A percentile compares a stretch with the other conserved stretches of the same genome.
phyloP scores from a whole-genome alignment of 495 filamentous ascomycete species.

The Stereocaulon alpinum region DNA sequence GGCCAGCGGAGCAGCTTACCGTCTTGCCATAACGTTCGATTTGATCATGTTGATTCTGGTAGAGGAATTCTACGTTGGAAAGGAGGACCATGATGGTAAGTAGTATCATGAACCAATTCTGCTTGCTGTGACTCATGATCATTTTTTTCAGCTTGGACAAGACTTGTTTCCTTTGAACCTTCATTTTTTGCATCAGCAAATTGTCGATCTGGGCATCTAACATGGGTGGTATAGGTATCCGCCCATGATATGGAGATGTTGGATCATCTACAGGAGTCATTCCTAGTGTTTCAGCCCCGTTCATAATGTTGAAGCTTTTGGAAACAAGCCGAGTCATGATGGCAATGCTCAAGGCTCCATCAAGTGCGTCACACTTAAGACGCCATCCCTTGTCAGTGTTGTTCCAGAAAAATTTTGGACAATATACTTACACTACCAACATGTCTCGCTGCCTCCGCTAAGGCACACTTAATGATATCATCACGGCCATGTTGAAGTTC shows the following conservation, averaged over 20 bases:
- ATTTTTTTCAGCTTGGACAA: neutral
- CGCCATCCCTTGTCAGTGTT: neutral
- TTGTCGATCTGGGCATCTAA: slow-evolving; percentile 7
- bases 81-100: neutral
- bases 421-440: neutral
- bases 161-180: neutral
- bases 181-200: neutral
- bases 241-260: neutral
- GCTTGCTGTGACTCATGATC: neutral
- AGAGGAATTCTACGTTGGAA: slow-evolving; percentile 2
- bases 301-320: slow-evolving; percentile 9
- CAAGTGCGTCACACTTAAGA: neutral
- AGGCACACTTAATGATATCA: neutral
- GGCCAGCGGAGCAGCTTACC: neutral
- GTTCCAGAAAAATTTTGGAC: neutral
- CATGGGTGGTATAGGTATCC: slow-evolving; percentile 7
- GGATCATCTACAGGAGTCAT: neutral
- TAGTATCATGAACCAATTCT: slow-evolving; percentile 7
- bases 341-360: neutral
- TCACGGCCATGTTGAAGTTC: neutral
- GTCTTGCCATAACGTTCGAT: neutral
- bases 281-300: neutral
- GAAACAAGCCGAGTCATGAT: slow-evolving; percentile 4
- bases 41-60: neutral
- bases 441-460: slow-evolving; percentile 3